Evolutionary conservation across 495 filamentous ascomycete species (phyloP).

Genomic region (Xylaria curta): DNA sequence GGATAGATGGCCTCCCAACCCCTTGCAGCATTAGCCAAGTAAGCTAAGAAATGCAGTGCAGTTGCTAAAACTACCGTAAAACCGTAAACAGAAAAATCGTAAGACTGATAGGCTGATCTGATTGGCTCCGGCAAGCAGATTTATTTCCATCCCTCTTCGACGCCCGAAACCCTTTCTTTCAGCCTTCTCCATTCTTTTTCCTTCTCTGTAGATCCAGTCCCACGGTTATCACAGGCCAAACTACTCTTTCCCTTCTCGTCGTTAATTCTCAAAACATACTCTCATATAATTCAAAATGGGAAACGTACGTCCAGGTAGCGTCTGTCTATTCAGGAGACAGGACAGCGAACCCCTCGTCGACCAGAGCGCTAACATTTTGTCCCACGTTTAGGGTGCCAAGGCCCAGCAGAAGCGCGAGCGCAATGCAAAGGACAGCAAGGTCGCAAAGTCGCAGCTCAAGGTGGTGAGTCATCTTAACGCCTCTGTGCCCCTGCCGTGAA

Average conservation of each 20-base stretch:
- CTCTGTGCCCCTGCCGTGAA: background rate
- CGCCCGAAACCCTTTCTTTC: background rate
- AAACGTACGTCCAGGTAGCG: constrained; percentile 51
- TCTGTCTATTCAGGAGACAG: background rate
- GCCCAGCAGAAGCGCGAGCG: constrained; percentile 64
- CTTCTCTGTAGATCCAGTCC: constrained; percentile 30
- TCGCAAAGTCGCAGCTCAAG: constrained; percentile 63
- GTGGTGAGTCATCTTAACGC: constrained; percentile 45
- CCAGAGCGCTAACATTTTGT: constrained; percentile 18
- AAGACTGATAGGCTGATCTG: background rate
- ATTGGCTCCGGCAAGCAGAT: constrained; percentile 6
- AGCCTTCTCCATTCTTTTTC: constrained; percentile 26
- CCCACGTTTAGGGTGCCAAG: constrained; percentile 60
- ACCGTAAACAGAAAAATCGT: background rate
- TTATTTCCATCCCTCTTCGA: constrained; percentile 7
- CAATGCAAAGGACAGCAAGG: constrained; percentile 54
- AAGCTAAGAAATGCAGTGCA: constrained; percentile 12
- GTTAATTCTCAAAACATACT: background rate
- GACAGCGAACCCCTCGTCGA: background rate
- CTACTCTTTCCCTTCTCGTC: background rate
- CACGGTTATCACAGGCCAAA: constrained; percentile 24
- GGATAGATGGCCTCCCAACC: background rate
- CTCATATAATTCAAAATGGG: constrained; percentile 49
- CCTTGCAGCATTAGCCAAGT: background rate
- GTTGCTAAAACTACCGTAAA: background rate